Evolutionary conservation across 306 rosid species (phyloP), one percentile per base, ranked within the genome.

Genomic region (Herpetospermum pedunculosum): DNA sequence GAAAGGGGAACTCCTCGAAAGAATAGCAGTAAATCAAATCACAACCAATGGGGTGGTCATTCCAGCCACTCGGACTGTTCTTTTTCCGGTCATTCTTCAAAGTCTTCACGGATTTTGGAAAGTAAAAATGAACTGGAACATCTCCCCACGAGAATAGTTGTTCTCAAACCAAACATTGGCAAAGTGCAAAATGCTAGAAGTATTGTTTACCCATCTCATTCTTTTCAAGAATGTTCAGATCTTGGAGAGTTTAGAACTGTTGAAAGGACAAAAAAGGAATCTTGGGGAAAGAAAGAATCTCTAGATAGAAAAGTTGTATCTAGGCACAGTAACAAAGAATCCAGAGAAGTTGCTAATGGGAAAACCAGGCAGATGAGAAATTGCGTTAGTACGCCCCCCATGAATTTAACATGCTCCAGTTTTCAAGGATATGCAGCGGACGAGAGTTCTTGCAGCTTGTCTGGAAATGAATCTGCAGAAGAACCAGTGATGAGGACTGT

Each of bases 161-260:
- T 94, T 76, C 86, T 94, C 63, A 94, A 94, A 75, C 97, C 99
- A 30, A 94, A 94, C 76, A 34, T 88, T 63, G 99, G 95, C 75
- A 91, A 87, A 88, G 75, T 82, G 50, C 86, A 80, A 77, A 86
- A 69, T 83, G 80, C 80, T 74, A 29, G 83, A 47, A 74, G 84
- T 60, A 52, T 79, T 68, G 77, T 47, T 18, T 82, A 87, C 48
- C 76, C 92, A 70, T 84, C 95, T 23, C 81, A 88, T 83, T 89
- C 96, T 76, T 76, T 93, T 6, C 86, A 73, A 71, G 91, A 84
- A 72, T 76, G 48, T 82, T 83, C 85, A 78, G 83, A 79, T 50
- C 83, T 29, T 38, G 28, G 41, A 14, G 90, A 85, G 58, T 69
- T 86, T 76, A 72, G 77, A 11, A 81, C 68, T 77, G 73, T 68